Base-by-base conservation (phyloP, 805 yeast species). In the Candida silvicultrix region DNA sequence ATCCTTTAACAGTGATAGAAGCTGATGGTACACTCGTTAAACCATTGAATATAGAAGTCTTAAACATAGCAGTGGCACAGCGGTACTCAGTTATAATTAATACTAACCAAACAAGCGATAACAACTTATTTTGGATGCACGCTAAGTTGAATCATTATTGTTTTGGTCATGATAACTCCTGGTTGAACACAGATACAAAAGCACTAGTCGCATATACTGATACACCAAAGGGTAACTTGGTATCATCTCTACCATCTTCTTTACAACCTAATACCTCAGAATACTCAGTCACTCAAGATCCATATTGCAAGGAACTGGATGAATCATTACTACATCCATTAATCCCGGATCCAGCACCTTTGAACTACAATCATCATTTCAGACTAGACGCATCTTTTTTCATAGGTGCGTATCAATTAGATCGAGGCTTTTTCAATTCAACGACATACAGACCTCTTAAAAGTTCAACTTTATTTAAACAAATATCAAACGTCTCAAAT, bases 41-140 rank as follows among this genome's bases (percentile, higher is more conserved):
- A 47, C 74, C 74, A 20, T 56, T 66, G 45, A 64, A 63, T 41
- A 71, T 75, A 8, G 70, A 66, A 16, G 65, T 68, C 48, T 47
- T 74, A 25, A 72, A 68, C 54, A 58, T 75, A 43, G 73, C 85
- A 1, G 85, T 80, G 18, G 90, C 87, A 10, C 92, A 85, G 64
- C 67, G 95, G 49, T 78, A 81, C 58, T 75, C 85, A 15, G 66
- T 83, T 46, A 53, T 84, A 35, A 69, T 66, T 25, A 73, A 85
- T 62, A 57, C 52, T 64, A 67, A 42, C 74, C 67, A 76, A 60
- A 81, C 77, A 59, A 48, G 48, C 45, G 56, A 18, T 54, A 47
- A 14, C 75, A 75, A 46, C 63, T 78, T 56, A 43, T 65, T 65
- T 49, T 69, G 71, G 71, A 57, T 69, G 60, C 64, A 68, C 31